Evolutionary conservation across 2,329 filamentous ascomycete species (phyloP).

Genomic region (Aspergillus brunneoviolaceus): DNA sequence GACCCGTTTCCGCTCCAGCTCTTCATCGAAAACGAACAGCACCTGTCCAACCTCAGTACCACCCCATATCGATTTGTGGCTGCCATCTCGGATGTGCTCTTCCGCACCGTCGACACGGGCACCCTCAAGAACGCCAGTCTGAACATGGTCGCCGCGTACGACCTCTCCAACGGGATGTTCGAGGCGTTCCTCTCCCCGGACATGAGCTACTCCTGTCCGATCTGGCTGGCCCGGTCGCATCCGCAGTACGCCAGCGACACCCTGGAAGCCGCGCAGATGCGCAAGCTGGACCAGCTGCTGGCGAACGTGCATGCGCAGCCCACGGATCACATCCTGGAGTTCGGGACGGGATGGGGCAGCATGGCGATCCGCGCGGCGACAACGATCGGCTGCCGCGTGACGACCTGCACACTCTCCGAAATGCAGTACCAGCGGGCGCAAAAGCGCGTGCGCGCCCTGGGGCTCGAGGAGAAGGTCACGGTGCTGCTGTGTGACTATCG

Average conservation of each 20-base stretch:
- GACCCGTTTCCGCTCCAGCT: not conserved
- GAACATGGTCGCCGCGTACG: conserved; percentile 6
- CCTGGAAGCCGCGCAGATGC: conserved; percentile 2
- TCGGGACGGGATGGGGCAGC: conserved; percentile 4
- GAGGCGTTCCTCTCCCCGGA: not conserved
- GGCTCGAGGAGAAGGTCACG: not conserved
- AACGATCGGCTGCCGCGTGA: conserved; percentile 3
- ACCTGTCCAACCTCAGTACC: not conserved
- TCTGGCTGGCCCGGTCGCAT: not conserved
- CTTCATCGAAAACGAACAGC: not conserved
- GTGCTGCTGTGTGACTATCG: conserved; percentile 6
- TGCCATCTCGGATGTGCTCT: not conserved
- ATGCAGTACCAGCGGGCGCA: conserved; percentile 1
- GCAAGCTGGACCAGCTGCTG: conserved; percentile 1
- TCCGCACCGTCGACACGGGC: not conserved
- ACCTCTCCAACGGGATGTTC: conserved; percentile 5
- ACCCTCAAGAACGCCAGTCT: not conserved
- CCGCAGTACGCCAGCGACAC: not conserved
- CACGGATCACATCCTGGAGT: conserved; percentile 1
- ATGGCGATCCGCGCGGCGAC: conserved; percentile 2
- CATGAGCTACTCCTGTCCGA: conserved; percentile 8
- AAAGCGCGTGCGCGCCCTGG: not conserved
- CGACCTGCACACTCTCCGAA: not conserved
- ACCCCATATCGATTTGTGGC: not conserved
- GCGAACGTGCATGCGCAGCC: not conserved